Base-by-base conservation (phyloP, 495 filamentous ascomycete genomes). In the Stereocaulon alpinum region DNA sequence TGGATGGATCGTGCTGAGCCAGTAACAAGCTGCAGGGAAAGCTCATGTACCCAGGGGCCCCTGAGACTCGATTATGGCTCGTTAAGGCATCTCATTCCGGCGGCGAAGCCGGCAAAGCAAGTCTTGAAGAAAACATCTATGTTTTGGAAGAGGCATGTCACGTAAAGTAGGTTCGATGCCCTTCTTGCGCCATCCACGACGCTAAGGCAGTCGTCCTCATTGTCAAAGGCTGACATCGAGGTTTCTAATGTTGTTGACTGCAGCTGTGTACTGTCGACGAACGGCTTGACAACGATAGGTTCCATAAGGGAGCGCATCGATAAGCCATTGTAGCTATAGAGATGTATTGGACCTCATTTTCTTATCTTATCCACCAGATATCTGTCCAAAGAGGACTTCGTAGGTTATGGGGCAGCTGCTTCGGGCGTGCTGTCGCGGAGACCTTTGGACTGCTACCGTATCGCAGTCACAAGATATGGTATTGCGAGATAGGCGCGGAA, bases 321-420 rank as follows among this genome's bases (percentile, higher is more conserved):
- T 52, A 32, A 59, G 40, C 24, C 42, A 20, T 50, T 58, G 24
- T 43, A 56, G 53, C 58, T 60, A 60, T 51, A 40, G 41, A 60
- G 41, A 32, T 55, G 68, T 69, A 60, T 71, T 41, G 69, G 66
- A n/a, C 24, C 41, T 27, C 32, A 45, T 34, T 18, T 32, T 55
- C 24, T 48, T 50, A 10, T 18, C 18, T 40, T 96, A 73, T 91
- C 88, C 84, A 96, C 94, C 73, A 89, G 86, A 79, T 96, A 93
- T 78, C 96, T 92, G 71, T 91, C 84, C 77, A 96, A 82, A 80
- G 92, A 85, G 76, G 91, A 89, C 74, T 96, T 92, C 66, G 93
- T 98, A 64, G 93, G 96, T 74, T 92, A 83, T 73, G 91, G 95
- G 59, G 93, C 90, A 67, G 93, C 92, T 61, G 93, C 93, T 67